A percentile compares a stretch with the other conserved stretches of the same genome.
These are phyloP conservation scores for Hanseniaspora mollemarum DNA, from an alignment of 805 yeast genomes.

Conservation along the genomic window DNA sequence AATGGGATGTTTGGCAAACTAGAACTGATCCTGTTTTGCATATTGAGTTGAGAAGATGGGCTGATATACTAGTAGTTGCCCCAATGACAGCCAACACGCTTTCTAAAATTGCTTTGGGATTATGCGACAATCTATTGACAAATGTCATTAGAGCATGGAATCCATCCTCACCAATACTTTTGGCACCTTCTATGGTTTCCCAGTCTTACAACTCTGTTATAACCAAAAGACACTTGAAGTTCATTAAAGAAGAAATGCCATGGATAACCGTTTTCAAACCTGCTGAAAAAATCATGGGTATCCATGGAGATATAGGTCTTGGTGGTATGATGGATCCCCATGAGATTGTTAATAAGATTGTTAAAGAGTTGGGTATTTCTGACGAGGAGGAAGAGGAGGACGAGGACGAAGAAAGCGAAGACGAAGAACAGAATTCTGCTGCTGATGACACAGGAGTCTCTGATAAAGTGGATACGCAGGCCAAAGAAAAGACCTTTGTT, in stretches of 20 bases:
- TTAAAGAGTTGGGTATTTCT: conserved; percentile 54
- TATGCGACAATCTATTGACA: conserved; percentile 85
- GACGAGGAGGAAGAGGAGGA: conserved; percentile 45
- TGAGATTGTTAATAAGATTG: conserved; percentile 79
- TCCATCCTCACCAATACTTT: conserved; percentile 70
- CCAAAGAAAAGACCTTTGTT: conserved; percentile 34
- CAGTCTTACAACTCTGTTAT: conserved; percentile 81
- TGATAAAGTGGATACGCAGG: no score
- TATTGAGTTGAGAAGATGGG: conserved; percentile 93
- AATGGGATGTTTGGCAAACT: conserved; percentile 79
- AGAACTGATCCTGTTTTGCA: conserved; percentile 87
- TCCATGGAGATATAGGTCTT: conserved; percentile 97
- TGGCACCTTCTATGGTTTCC: conserved; percentile 95
- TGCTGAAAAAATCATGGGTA: conserved; percentile 82
- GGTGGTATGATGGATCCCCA: conserved; percentile 99
- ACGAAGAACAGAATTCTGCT: conserved; percentile 33
- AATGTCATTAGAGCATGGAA: conserved; percentile 94
- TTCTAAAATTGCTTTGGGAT: conserved; percentile 77
- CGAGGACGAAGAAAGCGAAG: conserved; percentile 34
- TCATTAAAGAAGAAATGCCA: conserved; percentile 80
- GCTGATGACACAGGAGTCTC: no score
- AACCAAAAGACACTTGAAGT: conserved; percentile 68
- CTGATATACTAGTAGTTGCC: conserved; percentile 84
- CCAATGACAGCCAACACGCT: conserved; percentile 90
- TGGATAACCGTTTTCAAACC: conserved; percentile 93